phyloP scores from a whole-genome alignment of 495 filamentous ascomycete genomes.

The Aspergillus ellipticus region DNA sequence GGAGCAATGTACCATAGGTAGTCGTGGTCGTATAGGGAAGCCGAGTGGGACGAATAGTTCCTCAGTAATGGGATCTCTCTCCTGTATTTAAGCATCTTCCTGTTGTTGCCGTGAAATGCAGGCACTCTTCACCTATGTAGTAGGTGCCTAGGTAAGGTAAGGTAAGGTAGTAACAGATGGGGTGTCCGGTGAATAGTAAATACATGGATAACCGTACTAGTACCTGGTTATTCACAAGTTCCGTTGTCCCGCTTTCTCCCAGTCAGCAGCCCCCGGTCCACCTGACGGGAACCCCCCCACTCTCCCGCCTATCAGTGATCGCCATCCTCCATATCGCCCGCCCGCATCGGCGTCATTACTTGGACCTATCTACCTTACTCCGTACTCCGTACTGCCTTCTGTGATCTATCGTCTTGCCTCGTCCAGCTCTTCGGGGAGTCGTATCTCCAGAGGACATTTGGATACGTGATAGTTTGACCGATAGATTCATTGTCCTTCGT shows the following conservation, averaged over 20 bases:
- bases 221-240: not conserved
- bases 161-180: not conserved
- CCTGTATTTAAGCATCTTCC: not conserved
- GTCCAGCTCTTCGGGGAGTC: not conserved
- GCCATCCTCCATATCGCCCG: not conserved
- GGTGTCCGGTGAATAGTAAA: not conserved
- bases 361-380: not conserved
- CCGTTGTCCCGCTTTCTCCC: not conserved
- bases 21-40: not conserved
- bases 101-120: no score
- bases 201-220: not conserved
- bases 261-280: constrained; percentile 7
- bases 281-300: constrained; percentile 21
- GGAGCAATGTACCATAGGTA: not conserved
- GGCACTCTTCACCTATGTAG: no score
- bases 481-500: no score
- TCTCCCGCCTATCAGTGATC: constrained; percentile 19
- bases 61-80: not conserved
- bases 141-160: no score
- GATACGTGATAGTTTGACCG: no score
- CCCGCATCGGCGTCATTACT: constrained; percentile 9
- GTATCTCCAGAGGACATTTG: no score
- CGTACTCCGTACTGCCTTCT: constrained; percentile 3
- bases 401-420: constrained; percentile 2
- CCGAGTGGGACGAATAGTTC: not conserved